Evolutionary conservation across 768 basidiomycete species (phyloP).

Genomic region (Russula brevipes): DNA sequence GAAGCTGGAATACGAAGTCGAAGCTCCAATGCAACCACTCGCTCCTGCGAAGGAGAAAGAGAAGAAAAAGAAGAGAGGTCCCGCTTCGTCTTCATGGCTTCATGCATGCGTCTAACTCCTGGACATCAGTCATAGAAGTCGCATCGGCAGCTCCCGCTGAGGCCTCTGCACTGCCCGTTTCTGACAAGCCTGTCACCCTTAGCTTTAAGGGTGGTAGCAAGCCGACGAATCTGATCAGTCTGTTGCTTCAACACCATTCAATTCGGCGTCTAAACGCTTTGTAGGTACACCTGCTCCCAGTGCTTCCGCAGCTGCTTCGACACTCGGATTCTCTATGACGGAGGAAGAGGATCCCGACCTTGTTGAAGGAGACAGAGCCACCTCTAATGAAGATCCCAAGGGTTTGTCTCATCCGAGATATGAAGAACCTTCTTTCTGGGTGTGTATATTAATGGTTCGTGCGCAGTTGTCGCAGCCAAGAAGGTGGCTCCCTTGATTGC

Average conservation of each 20-base stretch:
- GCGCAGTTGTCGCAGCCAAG: constrained; percentile 47
- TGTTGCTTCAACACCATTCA: constrained; percentile 22
- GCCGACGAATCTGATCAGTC: constrained; percentile 21
- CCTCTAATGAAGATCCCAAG: constrained; percentile 41
- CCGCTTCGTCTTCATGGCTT: background rate
- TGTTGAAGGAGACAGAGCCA: constrained; percentile 37
- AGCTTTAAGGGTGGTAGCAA: constrained; percentile 46
- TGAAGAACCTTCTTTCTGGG: constrained; percentile 26
- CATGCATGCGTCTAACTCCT: background rate
- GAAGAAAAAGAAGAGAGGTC: constrained; percentile 57
- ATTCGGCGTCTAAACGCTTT: background rate
- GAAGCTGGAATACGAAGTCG: constrained; percentile 74
- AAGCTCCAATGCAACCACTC: constrained; percentile 43
- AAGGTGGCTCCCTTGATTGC: constrained; percentile 79
- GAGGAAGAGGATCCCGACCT: constrained; percentile 44
- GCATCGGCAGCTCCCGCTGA: constrained; percentile 30
- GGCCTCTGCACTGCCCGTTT: constrained; percentile 66
- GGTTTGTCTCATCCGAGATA: constrained; percentile 40
- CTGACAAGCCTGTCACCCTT: constrained; percentile 76
- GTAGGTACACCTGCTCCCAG: constrained; percentile 28
- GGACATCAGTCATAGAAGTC: background rate
- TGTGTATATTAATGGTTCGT: constrained; percentile 31
- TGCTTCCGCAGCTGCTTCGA: constrained; percentile 36
- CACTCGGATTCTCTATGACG: constrained; percentile 65
- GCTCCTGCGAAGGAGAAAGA: constrained; percentile 52